Evolutionary conservation across 148 eudicot genomes (phyloP).

Genomic region (Arbutus unedo): DNA sequence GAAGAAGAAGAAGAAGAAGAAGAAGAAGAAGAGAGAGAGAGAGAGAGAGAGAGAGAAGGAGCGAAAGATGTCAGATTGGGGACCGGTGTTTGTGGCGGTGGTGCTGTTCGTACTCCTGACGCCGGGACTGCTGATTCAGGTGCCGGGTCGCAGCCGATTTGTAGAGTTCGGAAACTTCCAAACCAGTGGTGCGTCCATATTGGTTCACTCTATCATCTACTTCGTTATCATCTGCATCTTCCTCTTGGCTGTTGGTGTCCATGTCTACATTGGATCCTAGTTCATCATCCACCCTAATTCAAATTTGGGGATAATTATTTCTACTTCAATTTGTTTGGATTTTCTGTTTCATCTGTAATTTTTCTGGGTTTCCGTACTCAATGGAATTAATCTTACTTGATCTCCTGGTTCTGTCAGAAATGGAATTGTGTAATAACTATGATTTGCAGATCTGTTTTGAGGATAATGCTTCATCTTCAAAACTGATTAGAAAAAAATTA

Average conservation of each 20-base stretch:
- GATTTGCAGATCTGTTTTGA: no score
- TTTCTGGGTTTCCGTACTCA: no score
- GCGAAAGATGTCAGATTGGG: slow-evolving; percentile 74
- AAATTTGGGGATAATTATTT: neutral
- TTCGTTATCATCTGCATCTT: slow-evolving; percentile 62
- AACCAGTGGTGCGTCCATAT: slow-evolving; percentile 71
- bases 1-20: neutral
- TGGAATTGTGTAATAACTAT: no score
- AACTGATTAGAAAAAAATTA: no score
- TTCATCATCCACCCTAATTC: neutral
- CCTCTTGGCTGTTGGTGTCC: slow-evolving; percentile 57
- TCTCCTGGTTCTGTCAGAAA: no score
- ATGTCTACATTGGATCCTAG: slow-evolving; percentile 51
- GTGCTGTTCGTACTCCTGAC: slow-evolving; percentile 69
- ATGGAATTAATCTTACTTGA: no score
- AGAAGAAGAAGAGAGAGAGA: neutral
- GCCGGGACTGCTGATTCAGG: slow-evolving; percentile 77
- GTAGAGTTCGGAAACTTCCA: slow-evolving; percentile 66
- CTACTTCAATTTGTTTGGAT: neutral
- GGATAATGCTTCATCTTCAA: no score
- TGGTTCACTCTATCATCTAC: slow-evolving; percentile 63
- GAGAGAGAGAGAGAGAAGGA: neutral
- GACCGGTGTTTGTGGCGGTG: slow-evolving; percentile 84
- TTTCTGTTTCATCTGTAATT: neutral
- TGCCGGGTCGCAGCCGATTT: slow-evolving; percentile 53